Evolutionary conservation across 2,329 filamentous ascomycete species (phyloP).

Genomic region (Diaporthe citri): DNA sequence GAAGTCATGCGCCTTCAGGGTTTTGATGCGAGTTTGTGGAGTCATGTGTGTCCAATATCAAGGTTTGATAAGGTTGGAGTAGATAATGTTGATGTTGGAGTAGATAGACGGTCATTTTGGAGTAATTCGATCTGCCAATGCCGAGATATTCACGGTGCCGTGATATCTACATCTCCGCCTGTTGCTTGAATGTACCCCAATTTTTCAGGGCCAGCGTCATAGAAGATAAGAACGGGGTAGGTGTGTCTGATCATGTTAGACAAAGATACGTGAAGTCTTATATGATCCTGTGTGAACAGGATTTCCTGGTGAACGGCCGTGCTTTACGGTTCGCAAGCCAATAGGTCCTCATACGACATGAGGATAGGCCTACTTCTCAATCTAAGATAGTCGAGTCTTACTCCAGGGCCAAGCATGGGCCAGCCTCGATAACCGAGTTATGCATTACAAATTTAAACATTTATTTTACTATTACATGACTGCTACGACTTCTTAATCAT

Average conservation of each 20-base stretch:
- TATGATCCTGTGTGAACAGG: too few relatives aligned
- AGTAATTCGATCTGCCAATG: not conserved
- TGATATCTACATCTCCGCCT: not conserved
- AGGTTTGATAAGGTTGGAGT: constrained; percentile 10
- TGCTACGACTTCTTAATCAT: constrained; percentile 59
- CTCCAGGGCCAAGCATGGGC: too few relatives aligned
- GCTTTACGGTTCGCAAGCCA: not conserved
- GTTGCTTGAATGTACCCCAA: not conserved
- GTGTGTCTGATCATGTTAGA: too few relatives aligned
- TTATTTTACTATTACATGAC: not conserved
- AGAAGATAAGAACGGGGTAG: not conserved
- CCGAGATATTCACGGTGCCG: not conserved
- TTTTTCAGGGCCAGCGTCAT: not conserved
- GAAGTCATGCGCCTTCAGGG: not conserved
- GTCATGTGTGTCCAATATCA: not conserved
- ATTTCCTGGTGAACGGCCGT: not conserved
- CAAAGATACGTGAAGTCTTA: not conserved
- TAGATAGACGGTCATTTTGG: not conserved
- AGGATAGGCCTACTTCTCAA: not conserved
- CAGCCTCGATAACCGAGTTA: too few relatives aligned
- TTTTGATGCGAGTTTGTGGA: not conserved
- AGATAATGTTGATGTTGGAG: constrained; percentile 7
- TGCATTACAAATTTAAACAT: not conserved
- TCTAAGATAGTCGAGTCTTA: not conserved
- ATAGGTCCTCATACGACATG: not conserved